phyloP scores from a whole-genome alignment of 805 yeast species.

The Kuraishia molischiana region DNA sequence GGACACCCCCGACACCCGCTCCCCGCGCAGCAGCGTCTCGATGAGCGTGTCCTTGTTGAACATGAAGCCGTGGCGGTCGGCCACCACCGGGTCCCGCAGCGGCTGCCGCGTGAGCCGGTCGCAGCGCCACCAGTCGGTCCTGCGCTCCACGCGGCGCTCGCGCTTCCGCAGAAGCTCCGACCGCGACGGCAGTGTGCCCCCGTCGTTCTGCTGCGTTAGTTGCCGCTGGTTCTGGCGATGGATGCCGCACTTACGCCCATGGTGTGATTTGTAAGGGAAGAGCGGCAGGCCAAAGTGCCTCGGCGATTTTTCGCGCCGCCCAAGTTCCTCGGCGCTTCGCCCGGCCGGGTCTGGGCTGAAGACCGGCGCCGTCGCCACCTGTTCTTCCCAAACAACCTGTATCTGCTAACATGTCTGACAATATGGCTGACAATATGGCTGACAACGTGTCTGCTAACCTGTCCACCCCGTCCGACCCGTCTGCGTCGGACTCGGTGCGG shows the following conservation, averaged over 20 bases:
- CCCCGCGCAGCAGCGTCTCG: slow-evolving; percentile 36
- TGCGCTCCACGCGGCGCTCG: slow-evolving; percentile 8
- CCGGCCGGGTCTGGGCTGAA: too few relatives aligned
- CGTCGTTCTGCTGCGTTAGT: slow-evolving; percentile 52
- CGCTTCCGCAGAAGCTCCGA: slow-evolving; percentile 28
- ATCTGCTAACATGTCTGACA: too few relatives aligned
- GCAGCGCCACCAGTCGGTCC: slow-evolving; percentile 24
- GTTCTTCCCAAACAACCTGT: too few relatives aligned
- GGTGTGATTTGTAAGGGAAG: too few relatives aligned
- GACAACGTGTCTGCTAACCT: background rate
- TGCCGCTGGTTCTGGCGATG: too few relatives aligned
- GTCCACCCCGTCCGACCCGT: background rate
- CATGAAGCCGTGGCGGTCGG: slow-evolving; percentile 60
- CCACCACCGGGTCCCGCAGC: slow-evolving; percentile 44
- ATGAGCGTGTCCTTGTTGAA: slow-evolving; percentile 56
- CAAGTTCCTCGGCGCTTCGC: too few relatives aligned
- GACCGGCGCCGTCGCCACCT: too few relatives aligned
- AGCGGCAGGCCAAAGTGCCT: too few relatives aligned
- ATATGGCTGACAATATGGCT: too few relatives aligned
- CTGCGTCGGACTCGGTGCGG: background rate
- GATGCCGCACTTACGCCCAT: too few relatives aligned
- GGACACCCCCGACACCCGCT: slow-evolving; percentile 20
- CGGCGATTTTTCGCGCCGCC: too few relatives aligned
- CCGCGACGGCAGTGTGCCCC: slow-evolving; percentile 61
- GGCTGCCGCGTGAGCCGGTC: slow-evolving; percentile 37